Percentiles rank a stretch among this genome's conserved stretches.
phyloP scores from a whole-genome alignment of 2,329 filamentous ascomycete species.

The Drechmeria coniospora region DNA sequence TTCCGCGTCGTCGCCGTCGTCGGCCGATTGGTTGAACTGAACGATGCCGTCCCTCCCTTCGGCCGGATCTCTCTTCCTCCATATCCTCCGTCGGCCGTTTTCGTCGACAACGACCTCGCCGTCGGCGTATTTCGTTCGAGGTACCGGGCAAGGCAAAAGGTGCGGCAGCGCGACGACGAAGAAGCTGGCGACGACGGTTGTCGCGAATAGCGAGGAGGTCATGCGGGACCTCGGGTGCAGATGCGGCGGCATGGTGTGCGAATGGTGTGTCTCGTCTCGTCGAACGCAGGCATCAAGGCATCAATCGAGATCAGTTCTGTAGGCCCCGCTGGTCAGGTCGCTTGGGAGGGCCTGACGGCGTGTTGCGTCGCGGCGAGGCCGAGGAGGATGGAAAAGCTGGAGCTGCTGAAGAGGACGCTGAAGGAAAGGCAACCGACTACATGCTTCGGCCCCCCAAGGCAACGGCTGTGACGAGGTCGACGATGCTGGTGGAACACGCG shows the following conservation, averaged over 20 bases:
- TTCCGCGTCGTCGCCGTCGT: constrained; percentile 22
- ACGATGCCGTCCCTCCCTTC: constrained; percentile 31
- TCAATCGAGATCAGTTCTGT: constrained; percentile 1
- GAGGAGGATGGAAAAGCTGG: too few relatives aligned
- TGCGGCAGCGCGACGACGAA: constrained; percentile 86
- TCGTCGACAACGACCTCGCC: constrained; percentile 34
- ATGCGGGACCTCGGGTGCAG: constrained; percentile 87
- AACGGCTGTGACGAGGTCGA: too few relatives aligned
- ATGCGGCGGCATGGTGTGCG: constrained; percentile 70
- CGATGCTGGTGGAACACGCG: too few relatives aligned
- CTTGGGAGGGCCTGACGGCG: too few relatives aligned
- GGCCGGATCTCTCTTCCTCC: constrained; percentile 21
- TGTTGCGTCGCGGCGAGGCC: too few relatives aligned
- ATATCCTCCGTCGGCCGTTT: constrained; percentile 28
- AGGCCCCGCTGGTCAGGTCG: too few relatives aligned
- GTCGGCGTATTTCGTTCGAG: constrained; percentile 60
- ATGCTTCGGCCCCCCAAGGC: too few relatives aligned
- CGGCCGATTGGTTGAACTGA: constrained; percentile 26
- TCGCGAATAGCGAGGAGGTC: constrained; percentile 87
- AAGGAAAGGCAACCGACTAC: too few relatives aligned
- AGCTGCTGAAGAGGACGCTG: too few relatives aligned
- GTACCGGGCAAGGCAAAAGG: constrained; percentile 78
- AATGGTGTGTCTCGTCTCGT: too few relatives aligned
- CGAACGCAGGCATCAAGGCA: constrained; percentile 3
- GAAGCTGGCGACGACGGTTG: constrained; percentile 80